phyloP scores from a whole-genome alignment of 2,329 filamentous ascomycete species.

The Alternaria atra region DNA sequence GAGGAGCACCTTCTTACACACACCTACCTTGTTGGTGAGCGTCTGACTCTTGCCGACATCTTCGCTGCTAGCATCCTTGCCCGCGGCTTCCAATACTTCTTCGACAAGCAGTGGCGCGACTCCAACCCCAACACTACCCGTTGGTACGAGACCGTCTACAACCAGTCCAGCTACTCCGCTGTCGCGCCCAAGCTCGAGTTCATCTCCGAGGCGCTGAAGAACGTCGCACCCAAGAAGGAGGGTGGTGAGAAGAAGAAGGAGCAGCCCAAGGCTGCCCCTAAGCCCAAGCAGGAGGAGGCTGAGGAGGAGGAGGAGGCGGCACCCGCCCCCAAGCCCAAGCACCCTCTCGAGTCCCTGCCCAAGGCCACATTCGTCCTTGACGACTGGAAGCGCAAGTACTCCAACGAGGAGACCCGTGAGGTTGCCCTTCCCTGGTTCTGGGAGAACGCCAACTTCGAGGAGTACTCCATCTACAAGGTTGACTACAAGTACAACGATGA shows the following conservation, averaged over 20 bases:
- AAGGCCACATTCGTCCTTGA: constrained; percentile 85
- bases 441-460: constrained; percentile 91
- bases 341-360: constrained; percentile 87
- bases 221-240: constrained; percentile 77
- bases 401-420: constrained; percentile 86
- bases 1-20: constrained; percentile 90
- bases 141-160: constrained; percentile 94
- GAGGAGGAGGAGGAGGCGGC: constrained; percentile 70
- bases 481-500: constrained; percentile 99
- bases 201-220: constrained; percentile 81
- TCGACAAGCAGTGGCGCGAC: constrained; percentile 87
- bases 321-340: constrained; percentile 88
- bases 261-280: constrained; percentile 64
- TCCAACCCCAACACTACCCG: constrained; percentile 86
- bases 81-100: constrained; percentile 93
- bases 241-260: constrained; percentile 76
- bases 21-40: constrained; percentile 98
- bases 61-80: constrained; percentile 81
- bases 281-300: constrained; percentile 64
- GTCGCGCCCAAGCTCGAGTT: constrained; percentile 79
- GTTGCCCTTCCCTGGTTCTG: constrained; percentile 96
- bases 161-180: constrained; percentile 88
- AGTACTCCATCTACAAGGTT: constrained; percentile 94
- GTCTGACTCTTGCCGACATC: constrained; percentile 94
- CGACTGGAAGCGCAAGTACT: constrained; percentile 99